Conservation (phyloP, 257 asterid genomes). For the Nicotiana sylvestris region DNA sequence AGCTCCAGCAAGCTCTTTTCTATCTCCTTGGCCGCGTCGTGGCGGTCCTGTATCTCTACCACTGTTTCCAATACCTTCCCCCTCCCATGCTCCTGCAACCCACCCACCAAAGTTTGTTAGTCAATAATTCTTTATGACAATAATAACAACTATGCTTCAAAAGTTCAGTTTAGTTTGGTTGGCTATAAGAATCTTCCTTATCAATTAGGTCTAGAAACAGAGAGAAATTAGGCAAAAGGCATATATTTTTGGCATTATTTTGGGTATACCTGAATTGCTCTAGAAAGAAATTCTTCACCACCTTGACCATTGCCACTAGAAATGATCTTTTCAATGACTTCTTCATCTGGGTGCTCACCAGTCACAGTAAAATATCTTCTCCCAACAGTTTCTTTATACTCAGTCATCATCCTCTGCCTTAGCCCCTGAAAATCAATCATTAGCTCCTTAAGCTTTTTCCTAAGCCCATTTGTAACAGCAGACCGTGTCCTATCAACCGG, state of each 20-base stretch:
- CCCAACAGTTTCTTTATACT: constrained; percentile 83
- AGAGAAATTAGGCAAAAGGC: neutral
- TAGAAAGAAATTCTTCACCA: constrained; percentile 70
- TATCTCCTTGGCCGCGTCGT: constrained; percentile 77
- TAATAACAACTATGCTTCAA: neutral
- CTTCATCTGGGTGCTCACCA: constrained; percentile 69
- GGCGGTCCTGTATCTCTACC: constrained; percentile 77
- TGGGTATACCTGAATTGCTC: constrained; percentile 66
- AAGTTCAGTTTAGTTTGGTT: neutral
- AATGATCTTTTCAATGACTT: constrained; percentile 72
- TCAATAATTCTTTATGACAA: neutral
- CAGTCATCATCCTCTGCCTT: constrained; percentile 88
- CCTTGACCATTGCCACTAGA: constrained; percentile 61
- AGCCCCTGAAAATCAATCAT: constrained; percentile 93
- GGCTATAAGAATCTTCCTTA: neutral
- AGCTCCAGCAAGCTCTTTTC: constrained; percentile 88
- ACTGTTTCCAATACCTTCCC: constrained; percentile 81
- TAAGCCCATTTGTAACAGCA: constrained; percentile 83
- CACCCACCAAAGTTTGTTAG: neutral
- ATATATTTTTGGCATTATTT: neutral
- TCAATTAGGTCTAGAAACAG: neutral
- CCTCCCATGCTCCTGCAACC: constrained; percentile 70
- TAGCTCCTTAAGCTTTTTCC: constrained; percentile 88
- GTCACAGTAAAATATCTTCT: constrained; percentile 80
- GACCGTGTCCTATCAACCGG: constrained; percentile 65